Evolutionary conservation across 805 yeast genomes (phyloP), one percentile per base, ranked within the genome.

Genomic region (Spathaspora arborariae): DNA sequence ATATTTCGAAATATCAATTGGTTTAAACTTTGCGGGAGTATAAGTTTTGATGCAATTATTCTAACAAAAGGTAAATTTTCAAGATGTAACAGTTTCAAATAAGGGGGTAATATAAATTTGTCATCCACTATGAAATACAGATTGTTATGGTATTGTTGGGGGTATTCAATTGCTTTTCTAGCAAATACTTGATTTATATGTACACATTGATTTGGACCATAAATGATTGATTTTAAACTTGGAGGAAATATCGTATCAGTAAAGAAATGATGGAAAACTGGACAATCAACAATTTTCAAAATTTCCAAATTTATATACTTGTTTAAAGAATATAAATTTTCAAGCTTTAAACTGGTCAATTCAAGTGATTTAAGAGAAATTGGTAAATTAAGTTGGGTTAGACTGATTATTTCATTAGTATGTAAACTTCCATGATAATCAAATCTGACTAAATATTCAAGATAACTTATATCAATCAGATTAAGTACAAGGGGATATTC

Each of bases 231-330:
- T 1, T 27, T 15, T 21, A 45, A 36, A 20, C 24, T 41, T 4
- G 16, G 19, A 3, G 48, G 48, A 13, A 45, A 40, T 33, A 13
- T 16, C 2, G 40, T 19, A 34, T 41, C 33, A 35, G 20, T 40
- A 20, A 40, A 40, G 33, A 45, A 45, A 19, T 41, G 4, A 41
- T 45, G 24, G 9, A 45, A 21, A 7, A 20, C 16, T 19, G 38
- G 45, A 41, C 48, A 45, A 15, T 45, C 34, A 19, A 41, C 15
- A 10, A 45, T 19, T 20, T 35, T 34, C 27, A 45, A 27, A 13
- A 19, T 15, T 30, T 11, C 15, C 8, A 45, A 20, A n/a, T 36
- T 20, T 2, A 9, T 10, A 30, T 27, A 41, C 2, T 41, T 33
- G 5, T 24, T 39, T 13, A 45, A 30, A 3, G 34, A 37, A 16